These are phyloP conservation scores for Blastomyces percursus DNA, from an alignment of 2,329 filamentous ascomycete genomes.

Conservation along the genomic window DNA sequence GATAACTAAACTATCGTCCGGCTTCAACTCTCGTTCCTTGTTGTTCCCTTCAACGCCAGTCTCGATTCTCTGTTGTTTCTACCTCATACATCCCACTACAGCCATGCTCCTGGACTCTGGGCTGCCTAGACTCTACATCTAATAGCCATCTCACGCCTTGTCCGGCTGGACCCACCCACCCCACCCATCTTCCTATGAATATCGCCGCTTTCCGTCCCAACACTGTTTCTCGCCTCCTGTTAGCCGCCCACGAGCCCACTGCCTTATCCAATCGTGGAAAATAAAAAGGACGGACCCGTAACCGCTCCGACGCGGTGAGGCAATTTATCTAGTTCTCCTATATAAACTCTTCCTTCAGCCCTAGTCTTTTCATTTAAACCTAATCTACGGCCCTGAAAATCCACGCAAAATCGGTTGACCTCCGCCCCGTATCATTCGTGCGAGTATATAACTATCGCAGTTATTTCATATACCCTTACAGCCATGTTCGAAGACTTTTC, in stretches of 20 bases:
- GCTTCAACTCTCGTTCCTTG: too few species aligned
- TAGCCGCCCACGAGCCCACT: slow-evolving; percentile 1
- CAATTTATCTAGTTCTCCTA: background rate
- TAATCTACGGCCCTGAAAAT: background rate
- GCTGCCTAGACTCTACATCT: background rate
- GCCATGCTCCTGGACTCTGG: background rate
- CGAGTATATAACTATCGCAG: too few species aligned
- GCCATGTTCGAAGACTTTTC: slow-evolving; percentile 35
- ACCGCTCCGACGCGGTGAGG: background rate
- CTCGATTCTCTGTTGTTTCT: background rate
- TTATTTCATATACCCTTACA: background rate
- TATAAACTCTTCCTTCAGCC: background rate
- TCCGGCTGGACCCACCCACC: background rate
- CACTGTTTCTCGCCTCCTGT: background rate
- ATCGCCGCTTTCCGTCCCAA: slow-evolving; percentile 1
- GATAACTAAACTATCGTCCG: too few species aligned
- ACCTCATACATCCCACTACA: background rate
- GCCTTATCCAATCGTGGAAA: background rate
- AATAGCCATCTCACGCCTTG: background rate
- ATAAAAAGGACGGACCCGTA: background rate
- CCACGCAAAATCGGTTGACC: too few species aligned
- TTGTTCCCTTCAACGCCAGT: background rate
- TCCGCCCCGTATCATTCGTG: too few species aligned
- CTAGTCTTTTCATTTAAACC: background rate
- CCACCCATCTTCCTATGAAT: background rate